Evolutionary conservation across 306 rosid genomes (phyloP), one percentile per base, ranked within the genome.

Genomic region (Lathyrus oleraceus): DNA sequence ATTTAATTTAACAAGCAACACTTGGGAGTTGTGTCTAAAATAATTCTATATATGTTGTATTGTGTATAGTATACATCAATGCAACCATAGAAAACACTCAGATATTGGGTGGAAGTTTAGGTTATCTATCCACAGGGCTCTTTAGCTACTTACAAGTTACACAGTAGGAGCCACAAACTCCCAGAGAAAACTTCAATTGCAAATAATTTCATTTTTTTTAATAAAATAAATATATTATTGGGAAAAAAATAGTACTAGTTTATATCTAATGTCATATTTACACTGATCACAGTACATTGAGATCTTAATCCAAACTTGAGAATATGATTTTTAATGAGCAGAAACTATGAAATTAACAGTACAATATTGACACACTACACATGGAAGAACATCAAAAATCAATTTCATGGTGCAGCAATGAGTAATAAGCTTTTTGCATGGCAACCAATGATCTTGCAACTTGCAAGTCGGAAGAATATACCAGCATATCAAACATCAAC

Each of bases 1-100:
- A 32, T 45, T 58, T 20, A 66, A 75, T 44, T 57, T 44, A 57
- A 59, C 62, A 48, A 48, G 23, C 59, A 77, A 62, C 25, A 51
- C 6, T 13, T 0, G n/a, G n/a, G n/a, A n/a, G n/a, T n/a, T n/a
- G 25, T 47, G 51, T 61, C 45, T 52, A 21, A 35, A 27, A 16
- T 63, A 51, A 51, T 23, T 49, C 12, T 47, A 12, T 30, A 47
- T 23, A 13, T 17, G 69, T 49, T 10, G 27, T 15, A 10, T 9
- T 7, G 9, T 16, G 65, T 60, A 40, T 36, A 16, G 10, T 57
- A 58, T 44, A 66, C 58, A 43, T 65, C 16, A n/a, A 47, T 19
- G 32, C 56, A 36, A 43, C 23, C 21, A 61, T 5, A 27, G 47
- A 61, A 65, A 68, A 35, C 15, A 14, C 7, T n/a, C 25, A 40